Conservation (phyloP, 176 grass and related monocot species). For the Phyllostachys edulis region DNA sequence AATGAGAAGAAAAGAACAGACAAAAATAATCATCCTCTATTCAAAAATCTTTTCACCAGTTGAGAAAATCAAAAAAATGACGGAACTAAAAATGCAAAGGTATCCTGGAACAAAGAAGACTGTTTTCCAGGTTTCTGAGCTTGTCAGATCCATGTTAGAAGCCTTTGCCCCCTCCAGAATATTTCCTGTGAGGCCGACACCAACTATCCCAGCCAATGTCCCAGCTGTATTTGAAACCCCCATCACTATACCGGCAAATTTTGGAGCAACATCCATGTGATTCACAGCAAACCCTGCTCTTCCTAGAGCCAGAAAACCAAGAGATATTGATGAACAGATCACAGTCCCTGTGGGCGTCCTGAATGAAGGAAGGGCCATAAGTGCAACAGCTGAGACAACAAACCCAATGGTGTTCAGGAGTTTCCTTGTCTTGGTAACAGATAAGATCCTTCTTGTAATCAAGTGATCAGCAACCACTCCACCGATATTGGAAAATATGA, state of each 20-base stretch:
- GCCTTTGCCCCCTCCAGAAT: slow-evolving; percentile 70
- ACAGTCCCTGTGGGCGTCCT: slow-evolving; percentile 59
- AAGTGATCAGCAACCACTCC: slow-evolving; percentile 71
- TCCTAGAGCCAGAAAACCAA: slow-evolving; percentile 74
- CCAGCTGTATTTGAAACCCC: slow-evolving; percentile 84
- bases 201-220: slow-evolving; percentile 78
- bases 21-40: slow-evolving; percentile 18
- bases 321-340: slow-evolving; percentile 56
- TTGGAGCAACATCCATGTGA: slow-evolving; percentile 87
- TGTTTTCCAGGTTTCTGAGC: slow-evolving; percentile 62
- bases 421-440: slow-evolving; percentile 78
- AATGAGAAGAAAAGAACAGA: neutral
- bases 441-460: slow-evolving; percentile 71
- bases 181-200: slow-evolving; percentile 64
- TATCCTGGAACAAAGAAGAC: slow-evolving; percentile 74
- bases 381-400: slow-evolving; percentile 58
- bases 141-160: slow-evolving; percentile 62
- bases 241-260: slow-evolving; percentile 88
- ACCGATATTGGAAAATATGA: slow-evolving; percentile 85
- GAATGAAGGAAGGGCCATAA: slow-evolving; percentile 71
- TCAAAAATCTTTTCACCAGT: slow-evolving; percentile 87
- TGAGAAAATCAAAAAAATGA: slow-evolving; percentile 74
- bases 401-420: slow-evolving; percentile 79
- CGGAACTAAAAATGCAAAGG: slow-evolving; percentile 76
- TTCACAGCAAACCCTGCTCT: slow-evolving; percentile 83